A percentile compares a stretch with the other conserved stretches of the same genome.
These are phyloP conservation scores for Xylaria sp. DNA, from an alignment of 2,329 filamentous ascomycete genomes.

Conservation along the genomic window DNA sequence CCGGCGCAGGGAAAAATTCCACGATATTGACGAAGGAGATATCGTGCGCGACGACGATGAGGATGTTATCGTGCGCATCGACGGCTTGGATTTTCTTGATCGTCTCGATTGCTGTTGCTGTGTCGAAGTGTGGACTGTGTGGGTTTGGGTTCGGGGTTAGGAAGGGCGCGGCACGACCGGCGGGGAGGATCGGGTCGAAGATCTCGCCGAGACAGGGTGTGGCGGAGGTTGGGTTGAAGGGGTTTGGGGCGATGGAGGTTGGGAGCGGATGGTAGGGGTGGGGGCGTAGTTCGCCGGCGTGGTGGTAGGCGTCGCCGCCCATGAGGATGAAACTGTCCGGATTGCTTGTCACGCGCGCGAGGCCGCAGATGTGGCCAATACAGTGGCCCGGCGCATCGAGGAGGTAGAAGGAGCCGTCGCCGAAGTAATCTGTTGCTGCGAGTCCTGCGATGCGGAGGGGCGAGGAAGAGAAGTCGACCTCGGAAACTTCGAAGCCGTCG, in stretches of 20 bases:
- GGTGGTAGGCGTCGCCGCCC: constrained; percentile 23
- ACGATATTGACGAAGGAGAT: constrained; percentile 33
- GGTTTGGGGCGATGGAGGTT: constrained; percentile 35
- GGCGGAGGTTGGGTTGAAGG: constrained; percentile 29
- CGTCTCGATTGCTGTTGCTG: constrained; percentile 26
- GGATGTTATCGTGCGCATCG: constrained; percentile 25
- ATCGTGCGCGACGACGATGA: constrained; percentile 24
- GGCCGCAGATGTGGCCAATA: constrained; percentile 24
- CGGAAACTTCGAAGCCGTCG: constrained; percentile 19
- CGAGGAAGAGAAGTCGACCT: constrained; percentile 24
- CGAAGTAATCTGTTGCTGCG: constrained; percentile 25
- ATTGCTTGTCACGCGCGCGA: constrained; percentile 27
- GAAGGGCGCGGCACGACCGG: constrained; percentile 30
- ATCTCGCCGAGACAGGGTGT: constrained; percentile 31
- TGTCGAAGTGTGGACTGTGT: constrained; percentile 11
- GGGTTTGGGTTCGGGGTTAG: constrained; percentile 25
- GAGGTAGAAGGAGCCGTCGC: constrained; percentile 27
- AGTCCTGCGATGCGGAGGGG: constrained; percentile 20
- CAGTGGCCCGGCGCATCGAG: constrained; percentile 27
- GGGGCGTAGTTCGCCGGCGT: constrained; percentile 24
- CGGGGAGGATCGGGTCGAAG: constrained; percentile 32
- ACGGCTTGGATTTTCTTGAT: constrained; percentile 22
- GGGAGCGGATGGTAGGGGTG: constrained; percentile 26
- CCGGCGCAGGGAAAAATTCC: constrained; percentile 45
- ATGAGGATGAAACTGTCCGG: constrained; percentile 29